Base-by-base conservation (phyloP, 345 rosid species). In the Erysimum cheiranthoides region DNA sequence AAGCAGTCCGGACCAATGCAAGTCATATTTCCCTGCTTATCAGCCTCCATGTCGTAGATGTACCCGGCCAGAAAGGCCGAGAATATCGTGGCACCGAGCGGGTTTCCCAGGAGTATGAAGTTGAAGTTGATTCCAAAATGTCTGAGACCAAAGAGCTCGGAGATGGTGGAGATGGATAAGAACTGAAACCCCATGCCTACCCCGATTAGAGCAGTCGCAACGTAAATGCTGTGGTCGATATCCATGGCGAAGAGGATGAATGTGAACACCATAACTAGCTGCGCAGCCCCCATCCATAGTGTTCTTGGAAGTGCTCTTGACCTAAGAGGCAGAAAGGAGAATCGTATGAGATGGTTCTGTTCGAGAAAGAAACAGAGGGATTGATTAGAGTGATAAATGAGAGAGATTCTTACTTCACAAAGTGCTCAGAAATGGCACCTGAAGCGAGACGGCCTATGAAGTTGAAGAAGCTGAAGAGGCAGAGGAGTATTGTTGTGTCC, bases 91-190 rank as follows among this genome's bases (percentile, higher is more conserved):
- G 99, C 99, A 30, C 99, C 99, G 5, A 85, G 38, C 1, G 97
- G 99, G 82, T 93, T 96, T 18, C 99, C 99, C 30, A 96, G 70
- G 79, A 57, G 77, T 76, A 96, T 68, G 78, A 89, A 87, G 81
- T 88, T 88, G 82, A 89, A 96, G 63, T 92, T 92, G 45, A 95
- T 67, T 46, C 99, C 98, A 51, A 95, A 93, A 70, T 92, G 84
- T 70, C 85, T 85, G 79, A 96, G 81, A 47, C 98, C 99, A 30
- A 93, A 96, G 68, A 96, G 96, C 81, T 96, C 98, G 0, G 99
- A 96, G 18, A 80, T 89, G 39, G 96, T 91, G 3, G 99, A 88
- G 60, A 96, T 88, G 17, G 89, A 73, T 76, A 69, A 83, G 71
- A 85, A 93, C 66, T 85, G 89, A 80, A 87, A 78, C 9, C 99